Percentiles rank a stretch among this genome's conserved stretches.
Conservation (phyloP, 202 grass and related monocot genomes). For the Elaeis oleifera region DNA sequence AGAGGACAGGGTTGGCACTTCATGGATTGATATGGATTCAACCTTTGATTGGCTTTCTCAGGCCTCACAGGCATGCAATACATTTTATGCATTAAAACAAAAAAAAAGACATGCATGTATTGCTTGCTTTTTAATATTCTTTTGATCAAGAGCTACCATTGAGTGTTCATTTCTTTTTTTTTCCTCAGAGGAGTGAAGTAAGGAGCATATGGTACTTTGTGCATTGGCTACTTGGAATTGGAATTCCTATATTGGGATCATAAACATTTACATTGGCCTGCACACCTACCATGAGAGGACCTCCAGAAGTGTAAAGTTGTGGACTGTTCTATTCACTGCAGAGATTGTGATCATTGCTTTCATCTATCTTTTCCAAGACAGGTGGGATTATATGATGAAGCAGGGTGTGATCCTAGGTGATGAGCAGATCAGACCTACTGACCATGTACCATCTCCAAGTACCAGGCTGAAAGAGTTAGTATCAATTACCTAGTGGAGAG, state of each 20-base stretch:
- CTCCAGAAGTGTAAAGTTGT: constrained; percentile 48
- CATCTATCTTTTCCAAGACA: constrained; percentile 70
- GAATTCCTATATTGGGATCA: constrained; percentile 49
- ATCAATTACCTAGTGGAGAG: not conserved
- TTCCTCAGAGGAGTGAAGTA: constrained; percentile 39
- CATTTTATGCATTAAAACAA: not conserved
- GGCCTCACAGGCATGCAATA: constrained; percentile 49
- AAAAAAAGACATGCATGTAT: not conserved
- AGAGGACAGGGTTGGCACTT: constrained; percentile 62
- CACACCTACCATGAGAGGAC: constrained; percentile 65
- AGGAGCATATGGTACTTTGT: constrained; percentile 70
- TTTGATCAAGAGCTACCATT: too few relatives aligned
- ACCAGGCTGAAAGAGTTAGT: constrained; percentile 53
- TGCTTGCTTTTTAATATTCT: too few relatives aligned
- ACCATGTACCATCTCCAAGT: constrained; percentile 34
- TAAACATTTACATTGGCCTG: constrained; percentile 77
- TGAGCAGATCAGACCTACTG: constrained; percentile 49
- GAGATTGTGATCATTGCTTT: constrained; percentile 57
- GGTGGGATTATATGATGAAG: constrained; percentile 61
- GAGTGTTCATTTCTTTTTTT: not conserved
- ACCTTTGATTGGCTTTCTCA: constrained; percentile 66
- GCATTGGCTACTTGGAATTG: constrained; percentile 68
- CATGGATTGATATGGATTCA: constrained; percentile 88
- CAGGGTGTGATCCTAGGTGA: constrained; percentile 40
- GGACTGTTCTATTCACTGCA: constrained; percentile 61